Conservation (phyloP, 371 early-diverging fungal genomes). For the Mortierella polycephala region DNA sequence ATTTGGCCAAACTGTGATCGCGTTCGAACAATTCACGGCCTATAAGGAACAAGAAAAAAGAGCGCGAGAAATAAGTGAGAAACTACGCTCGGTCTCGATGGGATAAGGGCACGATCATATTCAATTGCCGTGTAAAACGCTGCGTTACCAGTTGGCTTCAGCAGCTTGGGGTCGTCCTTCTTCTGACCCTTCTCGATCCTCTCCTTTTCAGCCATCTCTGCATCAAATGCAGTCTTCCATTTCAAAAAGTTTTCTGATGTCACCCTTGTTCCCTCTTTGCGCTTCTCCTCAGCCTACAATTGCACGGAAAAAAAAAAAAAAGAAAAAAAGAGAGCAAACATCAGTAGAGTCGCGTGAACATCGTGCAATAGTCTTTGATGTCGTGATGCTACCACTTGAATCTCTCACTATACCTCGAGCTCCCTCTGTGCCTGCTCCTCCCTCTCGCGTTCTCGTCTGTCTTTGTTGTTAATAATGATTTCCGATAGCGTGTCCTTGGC, state of each 20-base stretch:
- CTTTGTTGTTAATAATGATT: conserved; percentile 66
- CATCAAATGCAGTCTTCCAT: conserved; percentile 86
- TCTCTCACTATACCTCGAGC: conserved; percentile 64
- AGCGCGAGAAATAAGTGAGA: not conserved
- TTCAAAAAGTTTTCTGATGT: conserved; percentile 79
- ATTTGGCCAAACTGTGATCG: conserved; percentile 84
- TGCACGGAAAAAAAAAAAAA: not conserved
- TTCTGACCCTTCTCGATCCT: conserved; percentile 58
- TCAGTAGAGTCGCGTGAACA: not conserved
- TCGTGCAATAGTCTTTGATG: not conserved
- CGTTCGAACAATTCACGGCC: conserved; percentile 94
- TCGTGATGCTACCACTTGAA: not conserved
- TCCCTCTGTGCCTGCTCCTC: conserved; percentile 73
- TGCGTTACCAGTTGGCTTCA: conserved; percentile 66
- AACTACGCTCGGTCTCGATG: no score
- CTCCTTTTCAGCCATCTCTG: conserved; percentile 74
- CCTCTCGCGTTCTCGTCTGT: conserved; percentile 61
- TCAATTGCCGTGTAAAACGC: no score
- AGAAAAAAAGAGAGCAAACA: not conserved
- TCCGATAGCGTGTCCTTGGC: conserved; percentile 81
- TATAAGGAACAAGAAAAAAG: conserved; percentile 12
- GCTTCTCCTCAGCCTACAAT: conserved; percentile 71
- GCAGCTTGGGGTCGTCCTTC: conserved; percentile 60
- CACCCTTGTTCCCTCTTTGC: conserved; percentile 87
- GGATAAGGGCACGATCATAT: no score